Percentiles rank a stretch among this genome's conserved stretches.
Evolutionary conservation across 768 basidiomycete genomes (phyloP).

Genomic region (Mycena metata): DNA sequence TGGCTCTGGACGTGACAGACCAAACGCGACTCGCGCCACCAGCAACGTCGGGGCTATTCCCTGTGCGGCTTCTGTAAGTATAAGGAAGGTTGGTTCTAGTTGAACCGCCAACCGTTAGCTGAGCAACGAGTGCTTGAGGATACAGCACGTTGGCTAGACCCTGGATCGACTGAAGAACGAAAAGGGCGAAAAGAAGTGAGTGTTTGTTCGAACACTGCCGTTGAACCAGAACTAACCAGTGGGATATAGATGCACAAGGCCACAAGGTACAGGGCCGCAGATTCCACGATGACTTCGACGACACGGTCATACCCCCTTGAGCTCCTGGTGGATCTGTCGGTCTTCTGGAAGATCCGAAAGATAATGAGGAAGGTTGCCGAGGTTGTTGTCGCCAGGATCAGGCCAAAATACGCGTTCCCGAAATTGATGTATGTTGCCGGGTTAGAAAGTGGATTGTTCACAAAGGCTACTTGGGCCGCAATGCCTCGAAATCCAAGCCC

Average conservation of each 20-base stretch:
- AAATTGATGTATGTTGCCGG: conserved; percentile 9
- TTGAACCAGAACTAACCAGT: no score
- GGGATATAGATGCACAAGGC: conserved; percentile 15
- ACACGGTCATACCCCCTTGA: conserved; percentile 4
- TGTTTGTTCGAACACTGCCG: no score
- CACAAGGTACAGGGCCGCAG: conserved; percentile 19
- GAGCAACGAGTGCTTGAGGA: conserved; percentile 18
- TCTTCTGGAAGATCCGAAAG: conserved; percentile 17
- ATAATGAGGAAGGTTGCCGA: conserved; percentile 18
- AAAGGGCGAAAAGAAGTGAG: no score
- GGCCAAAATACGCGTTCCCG: conserved; percentile 20
- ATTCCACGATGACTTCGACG: conserved; percentile 29
- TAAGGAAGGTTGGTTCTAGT: not conserved
- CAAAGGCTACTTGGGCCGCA: conserved; percentile 8
- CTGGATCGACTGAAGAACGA: not conserved
- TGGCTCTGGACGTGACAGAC: conserved; percentile 18
- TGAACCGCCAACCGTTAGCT: conserved; percentile 18
- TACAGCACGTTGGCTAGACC: conserved; percentile 4
- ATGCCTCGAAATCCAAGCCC: conserved; percentile 19
- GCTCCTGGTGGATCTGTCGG: not conserved
- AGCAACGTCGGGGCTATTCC: conserved; percentile 25
- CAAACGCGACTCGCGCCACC: conserved; percentile 21
- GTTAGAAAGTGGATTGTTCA: conserved; percentile 3
- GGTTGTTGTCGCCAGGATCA: conserved; percentile 12
- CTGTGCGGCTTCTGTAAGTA: conserved; percentile 5